Base-by-base conservation (phyloP, 1,284 basidiomycete species). In the Testicularia cyperi region DNA sequence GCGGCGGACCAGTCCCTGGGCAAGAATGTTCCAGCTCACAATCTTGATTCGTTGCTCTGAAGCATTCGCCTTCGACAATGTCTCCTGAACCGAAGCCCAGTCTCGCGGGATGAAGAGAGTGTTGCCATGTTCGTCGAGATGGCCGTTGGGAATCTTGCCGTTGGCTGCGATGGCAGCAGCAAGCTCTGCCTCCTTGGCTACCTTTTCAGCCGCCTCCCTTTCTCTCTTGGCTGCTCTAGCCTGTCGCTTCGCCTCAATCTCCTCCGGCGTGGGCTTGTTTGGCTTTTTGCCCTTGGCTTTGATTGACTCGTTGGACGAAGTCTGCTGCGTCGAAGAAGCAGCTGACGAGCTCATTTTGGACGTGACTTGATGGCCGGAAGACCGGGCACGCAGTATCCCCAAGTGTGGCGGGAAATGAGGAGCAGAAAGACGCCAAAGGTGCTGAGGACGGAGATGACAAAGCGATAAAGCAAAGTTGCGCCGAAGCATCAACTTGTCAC, bases 1-100 rank as follows among this genome's bases (percentile, higher is more conserved):
- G 10, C 77, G 58, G 4, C 78, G 70, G 14, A 79, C 77, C 21
- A 79, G 62, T 4, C 77, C 75, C 44, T 78, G 78, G 0, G 78
- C 77, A 3, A 79, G 65, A 44, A 78, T 77, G 43, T 68, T 68
- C 70, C 72, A 74, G 44, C 58, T 65, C 25, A 70, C 49, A 20
- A 70, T 36, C 16, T 52, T 52, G 23, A 64, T 21, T 35, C 45
- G 55, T 14, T 43, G 46, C 26, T 27, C 39, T 9, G 44, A n/a
- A 5, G 10, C 4, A n/a, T n/a, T n/a, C n/a, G n/a, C n/a, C n/a
- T n/a, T n/a, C n/a, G n/a, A n/a, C n/a, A n/a, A n/a, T n/a, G n/a
- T n/a, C n/a, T n/a, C n/a, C 5, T 16, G 9, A 8, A 61, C 62
- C 4, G 19, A n/a, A 6, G 44, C 56, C 62, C 62, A 65, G 29